A percentile compares a stretch with the other conserved stretches of the same genome.
Conservation (phyloP, 768 basidiomycete species). For the Mycena pura region DNA sequence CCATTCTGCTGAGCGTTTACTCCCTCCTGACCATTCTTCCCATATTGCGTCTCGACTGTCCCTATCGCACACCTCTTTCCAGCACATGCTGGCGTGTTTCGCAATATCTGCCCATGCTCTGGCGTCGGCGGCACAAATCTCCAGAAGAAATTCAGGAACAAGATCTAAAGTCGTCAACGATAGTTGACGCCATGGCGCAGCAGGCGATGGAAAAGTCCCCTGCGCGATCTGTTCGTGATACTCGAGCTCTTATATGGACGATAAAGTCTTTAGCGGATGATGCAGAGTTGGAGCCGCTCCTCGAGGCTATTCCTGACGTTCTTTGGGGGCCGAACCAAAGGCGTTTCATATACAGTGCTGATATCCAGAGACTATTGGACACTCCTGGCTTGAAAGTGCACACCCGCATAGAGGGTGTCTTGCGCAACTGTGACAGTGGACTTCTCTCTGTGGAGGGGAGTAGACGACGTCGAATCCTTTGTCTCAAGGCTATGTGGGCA, state of each 20-base stretch:
- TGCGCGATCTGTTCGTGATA: neutral
- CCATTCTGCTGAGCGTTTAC: neutral
- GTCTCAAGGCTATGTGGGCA: neutral
- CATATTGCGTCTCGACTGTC: neutral
- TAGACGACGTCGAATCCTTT: neutral
- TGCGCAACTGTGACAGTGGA: neutral
- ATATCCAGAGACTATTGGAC: neutral
- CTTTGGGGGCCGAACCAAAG: neutral
- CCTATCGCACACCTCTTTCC: neutral
- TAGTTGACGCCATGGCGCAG: neutral
- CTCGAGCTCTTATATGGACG: neutral
- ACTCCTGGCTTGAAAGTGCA: neutral
- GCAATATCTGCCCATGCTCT: neutral
- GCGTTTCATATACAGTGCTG: neutral
- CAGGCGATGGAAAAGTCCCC: neutral
- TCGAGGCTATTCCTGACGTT: neutral
- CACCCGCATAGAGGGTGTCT: neutral
- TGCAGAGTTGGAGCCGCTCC: neutral
- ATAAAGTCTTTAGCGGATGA: neutral
- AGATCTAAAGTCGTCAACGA: too few relatives aligned
- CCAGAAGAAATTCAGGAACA: neutral
- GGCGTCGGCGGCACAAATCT: neutral
- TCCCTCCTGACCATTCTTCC: slow-evolving; percentile 1
- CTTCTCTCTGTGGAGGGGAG: neutral
- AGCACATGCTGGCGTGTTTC: neutral